Evolutionary conservation across 2,329 filamentous ascomycete genomes (phyloP).

Genomic region (Curvularia verruculosa): DNA sequence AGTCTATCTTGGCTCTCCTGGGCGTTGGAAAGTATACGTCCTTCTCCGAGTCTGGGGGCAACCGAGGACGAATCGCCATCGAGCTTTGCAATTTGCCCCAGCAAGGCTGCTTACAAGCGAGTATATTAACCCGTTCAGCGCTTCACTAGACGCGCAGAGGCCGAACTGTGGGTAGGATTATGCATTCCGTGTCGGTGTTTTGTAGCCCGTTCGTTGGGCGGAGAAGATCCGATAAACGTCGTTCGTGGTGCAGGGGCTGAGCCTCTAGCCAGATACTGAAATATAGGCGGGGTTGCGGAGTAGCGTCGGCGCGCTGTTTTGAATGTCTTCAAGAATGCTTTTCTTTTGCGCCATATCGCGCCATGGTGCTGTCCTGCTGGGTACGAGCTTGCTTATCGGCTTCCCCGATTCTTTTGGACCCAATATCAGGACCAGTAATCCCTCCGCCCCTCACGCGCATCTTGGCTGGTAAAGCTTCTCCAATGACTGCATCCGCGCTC

Average conservation of each 20-base stretch:
- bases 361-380: slow-evolving; percentile 4
- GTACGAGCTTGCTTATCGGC: slow-evolving; percentile 23
- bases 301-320: not conserved
- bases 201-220: slow-evolving; percentile 6
- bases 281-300: slow-evolving; percentile 3
- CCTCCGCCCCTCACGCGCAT: slow-evolving; percentile 32
- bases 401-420: slow-evolving; percentile 26
- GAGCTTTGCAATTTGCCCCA: slow-evolving; percentile 6
- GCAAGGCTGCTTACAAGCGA: slow-evolving; percentile 6
- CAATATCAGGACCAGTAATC: slow-evolving; percentile 15
- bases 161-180: not conserved
- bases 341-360: not conserved
- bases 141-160: slow-evolving; percentile 5
- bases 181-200: slow-evolving; percentile 5
- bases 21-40: slow-evolving; percentile 15
- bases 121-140: not conserved
- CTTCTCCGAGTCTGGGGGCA: slow-evolving; percentile 13
- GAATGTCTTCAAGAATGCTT: not conserved
- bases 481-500: slow-evolving; percentile 28
- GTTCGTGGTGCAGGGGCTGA: slow-evolving; percentile 11
- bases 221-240: slow-evolving; percentile 13
- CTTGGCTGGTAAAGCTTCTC: slow-evolving; percentile 36
- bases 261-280: not conserved
- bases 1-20: slow-evolving; percentile 15
- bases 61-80: slow-evolving; percentile 12